Percentiles rank a stretch among this genome's conserved stretches.
These are phyloP conservation scores for Paramecium caudatum DNA, from an alignment of 73 alveolate genomes.

Conservation along the genomic window DNA sequence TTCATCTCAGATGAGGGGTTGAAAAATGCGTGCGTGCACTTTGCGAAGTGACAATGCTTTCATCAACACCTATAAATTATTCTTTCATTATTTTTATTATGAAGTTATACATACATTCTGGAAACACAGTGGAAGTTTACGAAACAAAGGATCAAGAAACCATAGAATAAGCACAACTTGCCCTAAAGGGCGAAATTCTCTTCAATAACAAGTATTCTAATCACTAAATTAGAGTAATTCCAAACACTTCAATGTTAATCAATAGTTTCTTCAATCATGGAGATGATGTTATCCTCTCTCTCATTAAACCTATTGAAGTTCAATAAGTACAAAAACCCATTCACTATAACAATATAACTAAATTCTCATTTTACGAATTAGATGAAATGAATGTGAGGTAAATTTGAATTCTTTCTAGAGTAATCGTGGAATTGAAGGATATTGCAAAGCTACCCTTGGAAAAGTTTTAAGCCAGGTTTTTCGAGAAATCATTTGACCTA, in stretches of 20 bases:
- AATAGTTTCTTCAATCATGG: constrained; percentile 8
- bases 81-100: constrained; percentile 9
- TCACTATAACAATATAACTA: constrained; percentile 32
- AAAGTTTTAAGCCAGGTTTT: constrained; percentile 27
- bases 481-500: constrained; percentile 54
- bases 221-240: background rate
- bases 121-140: background rate
- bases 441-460: constrained; percentile 37
- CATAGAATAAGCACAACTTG: background rate
- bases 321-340: constrained; percentile 17
- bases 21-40: constrained; percentile 56
- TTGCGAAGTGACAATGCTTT: constrained; percentile 6
- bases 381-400: constrained; percentile 69
- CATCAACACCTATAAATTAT: constrained; percentile 14
- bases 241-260: constrained; percentile 40
- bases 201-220: background rate
- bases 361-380: constrained; percentile 44
- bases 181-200: background rate
- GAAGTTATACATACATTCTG: constrained; percentile 36
- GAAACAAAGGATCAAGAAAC: background rate
- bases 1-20: constrained; percentile 65
- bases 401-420: constrained; percentile 3
- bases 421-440: constrained; percentile 40
- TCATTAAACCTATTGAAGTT: background rate
- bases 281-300: constrained; percentile 8